Percentiles rank a stretch among this genome's conserved stretches.
Conservation (phyloP, 2,329 filamentous ascomycete genomes). For the Pezicula radicicola region DNA sequence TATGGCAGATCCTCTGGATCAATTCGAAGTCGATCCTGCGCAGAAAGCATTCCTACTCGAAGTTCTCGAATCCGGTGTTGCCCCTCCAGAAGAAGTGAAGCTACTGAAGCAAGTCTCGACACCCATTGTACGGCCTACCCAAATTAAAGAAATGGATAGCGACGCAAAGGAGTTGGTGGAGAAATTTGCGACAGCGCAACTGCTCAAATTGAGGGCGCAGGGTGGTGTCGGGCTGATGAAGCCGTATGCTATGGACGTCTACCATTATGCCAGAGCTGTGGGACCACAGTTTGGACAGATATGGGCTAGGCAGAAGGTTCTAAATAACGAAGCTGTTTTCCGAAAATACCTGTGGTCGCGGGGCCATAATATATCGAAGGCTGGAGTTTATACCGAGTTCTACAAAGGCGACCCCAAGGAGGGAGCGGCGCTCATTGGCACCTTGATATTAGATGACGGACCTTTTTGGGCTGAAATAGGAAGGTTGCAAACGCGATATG, state of each 20-base stretch:
- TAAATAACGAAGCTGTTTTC: background rate
- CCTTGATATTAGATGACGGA: background rate
- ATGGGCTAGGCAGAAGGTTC: background rate
- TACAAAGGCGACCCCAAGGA: background rate
- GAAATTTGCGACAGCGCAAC: background rate
- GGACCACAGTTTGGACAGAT: background rate
- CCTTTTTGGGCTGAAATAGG: background rate
- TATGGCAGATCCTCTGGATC: background rate
- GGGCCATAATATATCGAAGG: background rate
- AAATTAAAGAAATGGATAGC: background rate
- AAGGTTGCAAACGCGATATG: background rate
- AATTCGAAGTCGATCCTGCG: background rate
- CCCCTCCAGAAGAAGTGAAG: background rate
- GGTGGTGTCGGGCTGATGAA: background rate
- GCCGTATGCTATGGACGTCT: slow-evolving; percentile 1
- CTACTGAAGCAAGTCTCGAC: background rate
- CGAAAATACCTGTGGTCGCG: background rate
- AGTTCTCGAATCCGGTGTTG: background rate
- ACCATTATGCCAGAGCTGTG: background rate
- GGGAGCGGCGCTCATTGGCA: background rate
- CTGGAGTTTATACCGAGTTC: background rate
- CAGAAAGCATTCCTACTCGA: background rate
- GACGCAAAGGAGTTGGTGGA: background rate
- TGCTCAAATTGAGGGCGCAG: background rate
- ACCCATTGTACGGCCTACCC: background rate